A percentile compares a stretch with the other conserved stretches of the same genome.
phyloP scores from a whole-genome alignment of 257 asterid genomes.

The Jasminum sambac region DNA sequence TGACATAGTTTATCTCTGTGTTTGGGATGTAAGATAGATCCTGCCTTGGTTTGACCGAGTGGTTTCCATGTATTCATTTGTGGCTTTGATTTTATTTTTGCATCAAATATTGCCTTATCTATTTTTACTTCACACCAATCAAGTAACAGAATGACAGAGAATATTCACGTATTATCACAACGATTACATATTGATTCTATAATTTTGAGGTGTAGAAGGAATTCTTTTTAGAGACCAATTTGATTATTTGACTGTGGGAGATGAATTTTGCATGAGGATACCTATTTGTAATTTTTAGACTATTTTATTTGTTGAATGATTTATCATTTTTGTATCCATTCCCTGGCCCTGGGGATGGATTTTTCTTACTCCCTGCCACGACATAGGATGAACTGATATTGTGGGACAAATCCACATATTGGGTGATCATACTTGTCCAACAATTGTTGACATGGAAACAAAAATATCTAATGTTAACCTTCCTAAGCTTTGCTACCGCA shows the following conservation, averaged over 20 bases:
- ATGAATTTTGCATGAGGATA: conserved; percentile 10
- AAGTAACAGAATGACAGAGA: not conserved
- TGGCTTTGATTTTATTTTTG: conserved; percentile 10
- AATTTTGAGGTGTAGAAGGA: not conserved
- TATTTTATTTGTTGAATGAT: not conserved
- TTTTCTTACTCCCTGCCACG: conserved; percentile 13
- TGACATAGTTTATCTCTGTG: not conserved
- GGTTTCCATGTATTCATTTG: conserved; percentile 1
- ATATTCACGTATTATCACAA: conserved; percentile 1
- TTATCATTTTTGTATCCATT: not conserved
- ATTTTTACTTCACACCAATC: not conserved
- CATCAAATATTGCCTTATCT: not conserved
- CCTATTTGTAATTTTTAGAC: not conserved
- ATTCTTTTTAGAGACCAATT: not conserved
- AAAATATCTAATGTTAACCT: not conserved
- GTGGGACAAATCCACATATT: not conserved
- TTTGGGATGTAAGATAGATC: conserved; percentile 7
- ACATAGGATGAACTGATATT: not conserved
- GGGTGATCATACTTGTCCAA: not conserved
- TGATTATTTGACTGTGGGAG: not conserved
- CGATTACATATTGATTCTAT: not conserved
- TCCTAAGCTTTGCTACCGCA: conserved; percentile 1
- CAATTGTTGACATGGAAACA: not conserved
- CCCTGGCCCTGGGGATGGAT: not conserved
- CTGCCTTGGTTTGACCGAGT: not conserved